These are phyloP conservation scores for Leccinellum luteum DNA, from an alignment of 768 basidiomycete species.

Conservation along the genomic window DNA sequence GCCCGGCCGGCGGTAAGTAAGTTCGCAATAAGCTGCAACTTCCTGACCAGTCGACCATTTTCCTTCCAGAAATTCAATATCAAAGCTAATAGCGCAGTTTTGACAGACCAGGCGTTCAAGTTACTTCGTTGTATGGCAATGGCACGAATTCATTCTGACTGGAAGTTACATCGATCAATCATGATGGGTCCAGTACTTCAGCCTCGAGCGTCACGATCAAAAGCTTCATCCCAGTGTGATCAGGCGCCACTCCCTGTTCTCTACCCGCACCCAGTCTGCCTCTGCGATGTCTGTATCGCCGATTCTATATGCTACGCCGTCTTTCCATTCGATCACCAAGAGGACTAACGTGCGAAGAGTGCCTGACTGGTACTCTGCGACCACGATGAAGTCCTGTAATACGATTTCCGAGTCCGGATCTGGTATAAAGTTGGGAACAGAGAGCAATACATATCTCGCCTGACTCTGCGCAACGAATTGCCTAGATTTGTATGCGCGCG, in stretches of 20 bases:
- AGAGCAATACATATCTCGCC: not conserved
- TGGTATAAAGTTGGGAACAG: not conserved
- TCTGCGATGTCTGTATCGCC: not conserved
- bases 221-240: not conserved
- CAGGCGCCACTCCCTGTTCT: slow-evolving; percentile 14
- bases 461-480: not conserved
- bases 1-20: too few species aligned
- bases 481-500: not conserved
- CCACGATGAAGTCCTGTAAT: slow-evolving; percentile 11
- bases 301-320: not conserved
- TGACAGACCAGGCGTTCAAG: too few species aligned
- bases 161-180: too few species aligned
- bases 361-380: not conserved
- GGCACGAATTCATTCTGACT: too few species aligned
- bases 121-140: not conserved
- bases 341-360: not conserved
- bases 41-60: too few species aligned
- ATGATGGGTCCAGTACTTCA: not conserved
- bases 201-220: not conserved
- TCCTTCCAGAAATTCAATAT: too few species aligned
- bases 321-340: not conserved
- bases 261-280: not conserved
- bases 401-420: not conserved
- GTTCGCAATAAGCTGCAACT: too few species aligned
- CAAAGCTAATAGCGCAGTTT: too few species aligned